Percentiles rank a stretch among this genome's conserved stretches.
Conservation (phyloP, 345 rosid species). For the Reutealis trisperma region DNA sequence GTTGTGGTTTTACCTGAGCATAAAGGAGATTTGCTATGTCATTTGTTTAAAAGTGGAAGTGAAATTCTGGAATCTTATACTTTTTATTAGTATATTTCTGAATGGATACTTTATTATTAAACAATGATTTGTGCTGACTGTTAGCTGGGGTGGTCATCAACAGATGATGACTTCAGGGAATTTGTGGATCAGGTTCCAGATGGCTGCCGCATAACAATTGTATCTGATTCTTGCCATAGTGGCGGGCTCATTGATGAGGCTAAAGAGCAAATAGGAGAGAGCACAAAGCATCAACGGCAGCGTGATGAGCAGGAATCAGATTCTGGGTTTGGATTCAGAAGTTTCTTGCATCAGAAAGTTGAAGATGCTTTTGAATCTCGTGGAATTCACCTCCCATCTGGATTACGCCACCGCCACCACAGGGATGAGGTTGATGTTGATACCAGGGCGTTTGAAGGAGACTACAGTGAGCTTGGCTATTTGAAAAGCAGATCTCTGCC, state of each 20-base stretch:
- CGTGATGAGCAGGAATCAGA: conserved; percentile 31
- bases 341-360: conserved; percentile 51
- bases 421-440: conserved; percentile 44
- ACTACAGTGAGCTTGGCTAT: conserved; percentile 41
- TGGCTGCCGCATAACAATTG: conserved; percentile 66
- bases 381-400: conserved; percentile 60
- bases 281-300: conserved; percentile 43
- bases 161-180: conserved; percentile 94
- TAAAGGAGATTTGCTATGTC: too few species aligned
- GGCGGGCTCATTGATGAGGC: conserved; percentile 95
- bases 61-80: background rate
- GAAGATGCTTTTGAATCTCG: conserved; percentile 59
- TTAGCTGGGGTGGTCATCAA: conserved; percentile 8
- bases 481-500: conserved; percentile 70
- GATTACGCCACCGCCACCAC: conserved; percentile 36
- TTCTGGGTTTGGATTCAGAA: conserved; percentile 46
- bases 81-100: background rate
- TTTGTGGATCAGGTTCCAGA: conserved; percentile 68
- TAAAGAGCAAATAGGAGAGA: conserved; percentile 94
- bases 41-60: background rate
- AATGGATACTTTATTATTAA: background rate
- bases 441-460: conserved; percentile 36
- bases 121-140: conserved; percentile 4
- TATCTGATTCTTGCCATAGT: conserved; percentile 94
- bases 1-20: too few species aligned